Evolutionary conservation across 306 rosid species (phyloP).

Genomic region (Sechiopsis laciniata): DNA sequence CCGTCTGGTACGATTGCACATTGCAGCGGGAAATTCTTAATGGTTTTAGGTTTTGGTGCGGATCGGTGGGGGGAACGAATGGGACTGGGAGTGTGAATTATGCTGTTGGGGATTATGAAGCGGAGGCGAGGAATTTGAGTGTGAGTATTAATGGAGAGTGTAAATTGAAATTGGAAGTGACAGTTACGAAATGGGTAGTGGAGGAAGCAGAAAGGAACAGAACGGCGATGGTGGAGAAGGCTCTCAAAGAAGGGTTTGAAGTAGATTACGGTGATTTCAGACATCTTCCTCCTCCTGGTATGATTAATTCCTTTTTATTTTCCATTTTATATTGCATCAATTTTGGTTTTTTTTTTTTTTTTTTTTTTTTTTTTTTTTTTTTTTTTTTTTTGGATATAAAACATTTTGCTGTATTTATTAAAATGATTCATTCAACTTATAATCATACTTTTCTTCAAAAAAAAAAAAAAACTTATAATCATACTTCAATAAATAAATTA

Average conservation of each 20-base stretch:
- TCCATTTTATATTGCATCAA: too few species aligned
- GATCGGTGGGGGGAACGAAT: neutral
- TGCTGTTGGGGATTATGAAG: neutral
- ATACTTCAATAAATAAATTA: too few species aligned
- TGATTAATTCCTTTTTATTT: too few species aligned
- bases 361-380: too few species aligned
- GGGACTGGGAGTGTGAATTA: neutral
- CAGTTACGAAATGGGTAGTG: neutral
- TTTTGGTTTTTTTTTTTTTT: too few species aligned
- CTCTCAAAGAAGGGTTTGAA: neutral
- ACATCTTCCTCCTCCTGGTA: too few species aligned
- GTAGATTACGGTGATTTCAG: neutral
- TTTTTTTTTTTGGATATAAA: too few species aligned
- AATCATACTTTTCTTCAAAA: too few species aligned
- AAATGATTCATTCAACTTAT: too few species aligned
- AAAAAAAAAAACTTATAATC: too few species aligned
- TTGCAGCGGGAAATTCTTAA: rapidly evolving
- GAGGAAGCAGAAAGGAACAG: neutral
- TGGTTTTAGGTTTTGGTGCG: neutral
- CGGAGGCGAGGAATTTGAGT: neutral
- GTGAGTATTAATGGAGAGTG: neutral
- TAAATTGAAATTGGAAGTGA: neutral
- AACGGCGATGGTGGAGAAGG: neutral
- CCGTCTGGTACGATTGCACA: constrained; percentile 19
- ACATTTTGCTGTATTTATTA: too few species aligned